phyloP scores from a whole-genome alignment of 225 moss, liverwort and hornwort species.

The Straminergon stramineum region DNA sequence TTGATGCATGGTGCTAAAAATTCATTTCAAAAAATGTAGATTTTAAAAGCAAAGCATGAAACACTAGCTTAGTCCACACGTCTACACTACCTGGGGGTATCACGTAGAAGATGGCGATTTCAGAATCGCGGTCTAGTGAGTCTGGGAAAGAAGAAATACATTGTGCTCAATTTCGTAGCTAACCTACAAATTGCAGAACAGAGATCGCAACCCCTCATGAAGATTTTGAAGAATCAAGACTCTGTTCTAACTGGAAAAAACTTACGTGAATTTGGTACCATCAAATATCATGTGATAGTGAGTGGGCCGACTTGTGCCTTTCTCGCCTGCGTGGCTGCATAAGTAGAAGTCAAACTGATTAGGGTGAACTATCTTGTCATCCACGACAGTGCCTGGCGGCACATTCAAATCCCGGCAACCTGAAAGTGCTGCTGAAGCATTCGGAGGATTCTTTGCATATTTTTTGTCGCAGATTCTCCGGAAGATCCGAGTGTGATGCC shows the following conservation, averaged over 20 bases:
- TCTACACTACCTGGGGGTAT: neutral
- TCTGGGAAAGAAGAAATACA: too few relatives aligned
- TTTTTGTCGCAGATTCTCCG: conserved; percentile 12
- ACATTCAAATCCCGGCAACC: conserved; percentile 24
- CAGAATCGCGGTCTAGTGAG: neutral
- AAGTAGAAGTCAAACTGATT: conserved; percentile 35
- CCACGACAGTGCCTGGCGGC: conserved; percentile 30
- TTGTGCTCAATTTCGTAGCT: too few relatives aligned
- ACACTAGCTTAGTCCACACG: neutral
- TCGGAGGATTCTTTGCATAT: neutral
- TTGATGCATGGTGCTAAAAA: neutral
- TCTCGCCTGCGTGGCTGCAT: conserved; percentile 38
- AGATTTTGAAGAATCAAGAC: neutral
- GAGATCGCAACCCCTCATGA: neutral
- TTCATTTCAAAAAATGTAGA: neutral
- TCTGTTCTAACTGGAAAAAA: neutral
- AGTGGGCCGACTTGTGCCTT: conserved; percentile 33
- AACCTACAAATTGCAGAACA: neutral
- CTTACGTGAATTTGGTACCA: conserved; percentile 31
- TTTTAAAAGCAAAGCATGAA: neutral
- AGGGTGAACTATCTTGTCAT: conserved; percentile 31
- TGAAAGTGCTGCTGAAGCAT: neutral
- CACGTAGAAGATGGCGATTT: neutral
- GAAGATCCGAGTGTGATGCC: conserved; percentile 41
- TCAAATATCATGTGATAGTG: conserved; percentile 38